Conservation (phyloP, 345 rosid genomes). For the Hirschfeldia incana region DNA sequence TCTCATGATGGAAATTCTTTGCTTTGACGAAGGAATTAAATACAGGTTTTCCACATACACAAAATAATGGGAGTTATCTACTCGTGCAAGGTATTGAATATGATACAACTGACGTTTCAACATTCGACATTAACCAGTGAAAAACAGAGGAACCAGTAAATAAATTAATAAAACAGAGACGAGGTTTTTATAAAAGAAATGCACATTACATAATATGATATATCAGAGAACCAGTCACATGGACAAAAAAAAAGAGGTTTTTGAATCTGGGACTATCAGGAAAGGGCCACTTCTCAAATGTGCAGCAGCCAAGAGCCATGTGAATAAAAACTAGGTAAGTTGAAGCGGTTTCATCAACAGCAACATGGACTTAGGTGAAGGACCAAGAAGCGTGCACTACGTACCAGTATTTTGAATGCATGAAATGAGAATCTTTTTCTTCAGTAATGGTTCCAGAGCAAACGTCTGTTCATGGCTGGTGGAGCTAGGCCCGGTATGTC, state of each 20-base stretch:
- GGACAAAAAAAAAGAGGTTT: constrained; percentile 28
- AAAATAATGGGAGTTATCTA: constrained; percentile 3
- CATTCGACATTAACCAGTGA: neutral
- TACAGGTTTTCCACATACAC: neutral
- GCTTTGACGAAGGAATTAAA: too few relatives aligned
- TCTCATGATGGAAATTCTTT: too few relatives aligned
- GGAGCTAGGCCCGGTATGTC: constrained; percentile 94
- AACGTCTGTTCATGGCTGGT: constrained; percentile 73
- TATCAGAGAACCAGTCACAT: constrained; percentile 28
- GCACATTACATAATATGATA: constrained; percentile 29
- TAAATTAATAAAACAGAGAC: constrained; percentile 16
- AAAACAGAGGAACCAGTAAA: constrained; percentile 6
- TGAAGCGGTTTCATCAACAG: constrained; percentile 29
- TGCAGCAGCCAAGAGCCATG: constrained; percentile 28
- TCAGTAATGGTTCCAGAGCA: constrained; percentile 63
- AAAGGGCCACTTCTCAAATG: constrained; percentile 16
- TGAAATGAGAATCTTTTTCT: neutral
- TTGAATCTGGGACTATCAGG: constrained; percentile 22
- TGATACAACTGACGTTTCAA: neutral
- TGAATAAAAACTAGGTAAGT: neutral
- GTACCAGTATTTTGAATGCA: constrained; percentile 26
- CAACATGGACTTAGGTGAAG: constrained; percentile 20
- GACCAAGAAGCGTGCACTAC: constrained; percentile 23
- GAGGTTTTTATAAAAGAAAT: neutral
- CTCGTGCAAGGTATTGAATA: constrained; percentile 23